These are phyloP conservation scores for Phytophthora pistaciae DNA, from an alignment of 352 stramenopile species.

Conservation along the genomic window DNA sequence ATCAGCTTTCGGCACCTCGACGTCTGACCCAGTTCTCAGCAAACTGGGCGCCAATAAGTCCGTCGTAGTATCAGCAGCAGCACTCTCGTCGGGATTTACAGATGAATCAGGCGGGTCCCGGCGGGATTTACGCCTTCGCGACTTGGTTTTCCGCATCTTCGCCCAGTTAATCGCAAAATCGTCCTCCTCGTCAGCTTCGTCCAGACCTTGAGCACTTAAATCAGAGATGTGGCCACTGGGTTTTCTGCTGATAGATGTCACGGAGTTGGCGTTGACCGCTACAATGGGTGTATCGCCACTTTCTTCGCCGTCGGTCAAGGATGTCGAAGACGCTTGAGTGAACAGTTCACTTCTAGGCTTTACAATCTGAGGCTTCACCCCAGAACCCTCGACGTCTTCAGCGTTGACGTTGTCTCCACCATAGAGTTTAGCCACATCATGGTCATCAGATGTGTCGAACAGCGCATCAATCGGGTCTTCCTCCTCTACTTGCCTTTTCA, in stretches of 20 bases:
- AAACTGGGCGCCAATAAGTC: slow-evolving; percentile 10
- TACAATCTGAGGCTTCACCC: not conserved
- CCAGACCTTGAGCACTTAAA: not conserved
- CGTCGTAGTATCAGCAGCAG: not conserved
- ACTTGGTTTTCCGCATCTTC: slow-evolving; percentile 49
- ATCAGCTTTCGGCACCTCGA: not conserved
- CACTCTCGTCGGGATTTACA: slow-evolving; percentile 9
- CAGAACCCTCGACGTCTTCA: not conserved
- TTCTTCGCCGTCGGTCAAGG: slow-evolving; percentile 9
- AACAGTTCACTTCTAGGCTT: slow-evolving; percentile 7
- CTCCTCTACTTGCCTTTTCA: slow-evolving; percentile 16
- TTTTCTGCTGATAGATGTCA: not conserved
- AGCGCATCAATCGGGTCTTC: slow-evolving; percentile 75
- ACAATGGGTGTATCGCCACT: slow-evolving; percentile 5
- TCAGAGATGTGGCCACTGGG: not conserved
- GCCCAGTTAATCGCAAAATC: slow-evolving; percentile 54
- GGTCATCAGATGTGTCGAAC: slow-evolving; percentile 63
- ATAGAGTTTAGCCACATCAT: slow-evolving; percentile 50
- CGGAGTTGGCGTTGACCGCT: slow-evolving; percentile 2
- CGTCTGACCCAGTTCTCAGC: slow-evolving; percentile 7
- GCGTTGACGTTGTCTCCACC: slow-evolving; percentile 9
- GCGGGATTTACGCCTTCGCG: slow-evolving; percentile 25
- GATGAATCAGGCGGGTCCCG: slow-evolving; percentile 4
- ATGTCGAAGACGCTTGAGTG: slow-evolving; percentile 10
- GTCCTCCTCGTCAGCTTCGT: slow-evolving; percentile 42